Evolutionary conservation across 2,329 filamentous ascomycete genomes (phyloP).

Genomic region (Exophiala viscosa): DNA sequence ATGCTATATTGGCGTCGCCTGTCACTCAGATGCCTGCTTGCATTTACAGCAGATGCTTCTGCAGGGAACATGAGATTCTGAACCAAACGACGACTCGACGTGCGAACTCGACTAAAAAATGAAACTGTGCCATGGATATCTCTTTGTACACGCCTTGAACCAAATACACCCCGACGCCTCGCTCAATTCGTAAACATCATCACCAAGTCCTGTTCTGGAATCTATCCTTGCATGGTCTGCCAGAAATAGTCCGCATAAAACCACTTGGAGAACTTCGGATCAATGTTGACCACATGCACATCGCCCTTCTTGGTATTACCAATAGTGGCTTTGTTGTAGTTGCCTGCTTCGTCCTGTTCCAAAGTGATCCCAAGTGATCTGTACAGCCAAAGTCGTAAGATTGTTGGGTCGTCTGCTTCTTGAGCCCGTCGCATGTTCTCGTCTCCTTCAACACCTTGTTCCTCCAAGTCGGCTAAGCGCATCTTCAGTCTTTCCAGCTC

Average conservation of each 20-base stretch:
- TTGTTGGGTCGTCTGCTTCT: conserved; percentile 49
- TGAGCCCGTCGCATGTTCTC: conserved; percentile 50
- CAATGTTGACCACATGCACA: conserved; percentile 90
- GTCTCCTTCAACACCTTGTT: conserved; percentile 78
- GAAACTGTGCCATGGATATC: no score
- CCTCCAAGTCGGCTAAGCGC: conserved; percentile 75
- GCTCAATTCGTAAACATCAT: conserved; percentile 1
- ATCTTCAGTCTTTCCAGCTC: conserved; percentile 73
- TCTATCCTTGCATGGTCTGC: conserved; percentile 65
- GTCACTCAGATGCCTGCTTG: no score
- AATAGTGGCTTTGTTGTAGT: conserved; percentile 81
- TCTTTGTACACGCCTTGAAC: no score
- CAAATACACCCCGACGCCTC: conserved; percentile 2
- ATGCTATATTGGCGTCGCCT: no score
- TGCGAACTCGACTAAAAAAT: no score
- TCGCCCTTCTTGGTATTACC: conserved; percentile 83
- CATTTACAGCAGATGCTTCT: no score
- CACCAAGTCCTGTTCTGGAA: background rate
- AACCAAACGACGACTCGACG: no score
- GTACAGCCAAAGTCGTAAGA: conserved; percentile 82
- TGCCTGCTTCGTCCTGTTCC: conserved; percentile 73
- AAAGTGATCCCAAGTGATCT: conserved; percentile 86
- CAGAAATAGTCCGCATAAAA: conserved; percentile 98
- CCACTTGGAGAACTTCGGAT: conserved; percentile 83
- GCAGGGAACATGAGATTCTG: no score